Evolutionary conservation across 352 stramenopile species (phyloP).

Genomic region (Phytophthora kernoviae): DNA sequence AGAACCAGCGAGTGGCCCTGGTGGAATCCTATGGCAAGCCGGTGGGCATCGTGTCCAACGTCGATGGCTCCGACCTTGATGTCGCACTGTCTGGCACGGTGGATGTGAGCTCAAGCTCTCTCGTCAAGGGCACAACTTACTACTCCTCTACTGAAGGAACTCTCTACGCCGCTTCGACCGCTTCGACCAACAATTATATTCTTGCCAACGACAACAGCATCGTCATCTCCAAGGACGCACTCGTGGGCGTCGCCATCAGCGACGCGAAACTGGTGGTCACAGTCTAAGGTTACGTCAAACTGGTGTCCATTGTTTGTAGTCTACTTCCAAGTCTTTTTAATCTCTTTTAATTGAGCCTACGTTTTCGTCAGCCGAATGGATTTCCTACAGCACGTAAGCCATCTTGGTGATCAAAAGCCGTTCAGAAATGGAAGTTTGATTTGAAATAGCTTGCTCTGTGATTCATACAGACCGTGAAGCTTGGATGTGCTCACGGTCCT

Average conservation of each 20-base stretch:
- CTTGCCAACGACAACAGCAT: constrained; percentile 72
- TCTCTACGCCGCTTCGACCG: constrained; percentile 56
- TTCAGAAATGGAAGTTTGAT: too few relatives aligned
- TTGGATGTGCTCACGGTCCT: too few relatives aligned
- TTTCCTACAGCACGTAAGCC: too few relatives aligned
- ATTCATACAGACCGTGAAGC: too few relatives aligned
- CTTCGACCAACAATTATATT: constrained; percentile 59
- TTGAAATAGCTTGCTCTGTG: too few relatives aligned
- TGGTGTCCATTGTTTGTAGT: constrained; percentile 20
- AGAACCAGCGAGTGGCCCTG: constrained; percentile 73
- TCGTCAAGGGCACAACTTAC: constrained; percentile 57
- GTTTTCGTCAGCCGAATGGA: background rate
- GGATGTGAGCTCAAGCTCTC: constrained; percentile 42
- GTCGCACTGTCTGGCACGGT: constrained; percentile 70
- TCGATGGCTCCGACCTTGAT: constrained; percentile 53
- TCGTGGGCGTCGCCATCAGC: constrained; percentile 73
- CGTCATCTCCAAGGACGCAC: constrained; percentile 77
- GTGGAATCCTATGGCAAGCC: constrained; percentile 76
- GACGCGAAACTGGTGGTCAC: constrained; percentile 66
- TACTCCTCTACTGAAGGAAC: constrained; percentile 70
- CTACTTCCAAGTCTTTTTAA: constrained; percentile 1
- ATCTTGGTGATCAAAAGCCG: too few relatives aligned
- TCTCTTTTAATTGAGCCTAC: background rate
- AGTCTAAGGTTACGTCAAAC: constrained; percentile 23
- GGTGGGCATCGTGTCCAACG: constrained; percentile 72